Evolutionary conservation across 164 flowering plant genomes (phyloP), one percentile per base, ranked within the genome.

Genomic region (Cinnamomum chago): DNA sequence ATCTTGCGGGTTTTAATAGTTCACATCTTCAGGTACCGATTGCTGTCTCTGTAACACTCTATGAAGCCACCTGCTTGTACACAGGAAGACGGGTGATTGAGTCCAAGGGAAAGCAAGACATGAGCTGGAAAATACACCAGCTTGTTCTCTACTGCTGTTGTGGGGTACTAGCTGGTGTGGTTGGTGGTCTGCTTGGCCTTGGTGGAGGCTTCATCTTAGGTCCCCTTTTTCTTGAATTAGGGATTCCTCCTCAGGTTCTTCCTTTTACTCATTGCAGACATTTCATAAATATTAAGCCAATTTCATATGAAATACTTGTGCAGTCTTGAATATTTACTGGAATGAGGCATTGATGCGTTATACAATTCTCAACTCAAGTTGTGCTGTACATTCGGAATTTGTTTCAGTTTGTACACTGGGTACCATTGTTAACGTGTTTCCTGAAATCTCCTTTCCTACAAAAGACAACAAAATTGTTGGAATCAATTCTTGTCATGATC

Each of bases 151-250:
- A 84, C 68, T 83, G 88, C 68, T 77, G 66, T 40, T 75, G 75
- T 33, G 86, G 88, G 12, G 72, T 86, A 71, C 22, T 85, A 17
- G 88, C 89, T 10, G 89, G 89, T 65, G 62, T 85, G 24, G 86
- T 85, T 60, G 89, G 89, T 50, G 89, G 89, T 20, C 70, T 85
- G 65, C 82, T 86, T 68, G 89, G 89, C 47, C 86, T 86, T 30
- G 87, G 87, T 69, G 85, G 87, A 65, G 87, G 87, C 70, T 85
- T 85, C 81, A 83, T 85, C 35, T 55, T 86, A 75, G 89, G 89
- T 30, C 87, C 89, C 4, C 83, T 86, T 23, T 85, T 86, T 65
- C 78, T 86, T 55, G 87, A 85, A 73, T 51, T 85, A 22, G 86
- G 88, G 72, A 75, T 83, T 76, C 88, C 89, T 69, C 90, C 90